A percentile compares a stretch with the other conserved stretches of the same genome.
phyloP scores from a whole-genome alignment of 306 rosid genomes.

The Vigna mungo region DNA sequence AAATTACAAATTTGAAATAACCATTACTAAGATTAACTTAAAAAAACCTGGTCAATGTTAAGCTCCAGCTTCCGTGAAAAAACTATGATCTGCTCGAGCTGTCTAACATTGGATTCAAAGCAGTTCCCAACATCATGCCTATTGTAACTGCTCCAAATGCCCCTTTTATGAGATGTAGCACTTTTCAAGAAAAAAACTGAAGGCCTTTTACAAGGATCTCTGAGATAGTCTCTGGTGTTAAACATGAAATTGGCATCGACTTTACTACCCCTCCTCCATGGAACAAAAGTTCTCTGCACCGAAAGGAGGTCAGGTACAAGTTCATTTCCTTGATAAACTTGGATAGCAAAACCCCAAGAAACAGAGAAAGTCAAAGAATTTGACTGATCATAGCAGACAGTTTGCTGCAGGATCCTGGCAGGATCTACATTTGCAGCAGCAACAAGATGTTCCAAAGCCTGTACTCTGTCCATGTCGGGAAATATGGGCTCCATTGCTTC shows the following conservation, averaged over 20 bases:
- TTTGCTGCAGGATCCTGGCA: conserved; percentile 77
- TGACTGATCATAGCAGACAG: conserved; percentile 76
- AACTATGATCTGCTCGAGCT: conserved; percentile 60
- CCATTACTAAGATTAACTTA: background rate
- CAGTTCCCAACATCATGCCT: conserved; percentile 60
- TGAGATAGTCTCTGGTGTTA: conserved; percentile 68
- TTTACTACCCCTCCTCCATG: conserved; percentile 75
- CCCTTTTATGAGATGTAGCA: conserved; percentile 50
- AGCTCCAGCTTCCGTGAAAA: conserved; percentile 68
- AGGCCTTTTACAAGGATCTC: conserved; percentile 79
- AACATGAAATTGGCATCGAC: conserved; percentile 67
- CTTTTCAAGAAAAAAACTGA: conserved; percentile 61
- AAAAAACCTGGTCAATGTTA: conserved; percentile 69
- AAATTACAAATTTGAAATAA: conserved; percentile 12
- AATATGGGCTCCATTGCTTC: conserved; percentile 78
- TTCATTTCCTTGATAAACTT: conserved; percentile 70
- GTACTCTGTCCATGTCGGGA: conserved; percentile 67
- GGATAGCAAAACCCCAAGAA: conserved; percentile 86
- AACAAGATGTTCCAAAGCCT: conserved; percentile 72
- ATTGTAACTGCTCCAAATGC: conserved; percentile 65
- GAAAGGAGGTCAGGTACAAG: conserved; percentile 80
- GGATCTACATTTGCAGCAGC: conserved; percentile 79
- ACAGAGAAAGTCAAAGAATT: conserved; percentile 76
- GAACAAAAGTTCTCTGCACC: conserved; percentile 67
- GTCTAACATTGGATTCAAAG: conserved; percentile 47